Percentiles rank a stretch among this genome's conserved stretches.
Conservation (phyloP, 2,329 filamentous ascomycete genomes). For the Thermoascus crustaceus region DNA sequence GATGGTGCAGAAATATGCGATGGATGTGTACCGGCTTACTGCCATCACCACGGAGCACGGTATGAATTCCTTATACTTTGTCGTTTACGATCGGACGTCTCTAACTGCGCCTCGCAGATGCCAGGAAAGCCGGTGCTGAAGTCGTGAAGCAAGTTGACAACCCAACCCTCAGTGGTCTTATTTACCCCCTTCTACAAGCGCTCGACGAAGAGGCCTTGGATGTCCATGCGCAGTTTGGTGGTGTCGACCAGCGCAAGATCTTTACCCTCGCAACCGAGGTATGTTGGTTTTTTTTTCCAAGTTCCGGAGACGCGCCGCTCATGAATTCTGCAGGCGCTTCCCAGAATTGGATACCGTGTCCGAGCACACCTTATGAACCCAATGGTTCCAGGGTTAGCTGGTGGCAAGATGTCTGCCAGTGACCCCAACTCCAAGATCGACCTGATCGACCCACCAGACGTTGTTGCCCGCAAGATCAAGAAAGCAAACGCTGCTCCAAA, state of each 20-base stretch:
- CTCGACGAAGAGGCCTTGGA: conserved; percentile 84
- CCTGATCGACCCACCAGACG: conserved; percentile 69
- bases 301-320: no score
- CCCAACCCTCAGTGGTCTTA: conserved; percentile 61
- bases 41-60: conserved; percentile 64
- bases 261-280: conserved; percentile 59
- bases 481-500: conserved; percentile 75
- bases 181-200: conserved; percentile 83
- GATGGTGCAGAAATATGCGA: no score
- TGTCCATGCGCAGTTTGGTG: conserved; percentile 77
- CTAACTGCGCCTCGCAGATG: no score
- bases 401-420: conserved; percentile 80
- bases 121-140: conserved; percentile 84
- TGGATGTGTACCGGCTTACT: conserved; percentile 77
- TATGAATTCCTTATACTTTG: no score
- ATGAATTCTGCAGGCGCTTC: conserved; percentile 76
- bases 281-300: no score
- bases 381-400: conserved; percentile 78
- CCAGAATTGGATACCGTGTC: conserved; percentile 28
- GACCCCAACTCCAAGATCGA: conserved; percentile 81
- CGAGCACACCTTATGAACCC: conserved; percentile 66
- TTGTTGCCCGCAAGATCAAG: conserved; percentile 71
- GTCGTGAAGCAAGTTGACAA: conserved; percentile 87
- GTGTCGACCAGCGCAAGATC: conserved; percentile 37
- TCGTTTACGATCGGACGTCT: no score